Evolutionary conservation across 371 early-diverging fungal species (phyloP).

Genomic region (Mucor circinelloides): DNA sequence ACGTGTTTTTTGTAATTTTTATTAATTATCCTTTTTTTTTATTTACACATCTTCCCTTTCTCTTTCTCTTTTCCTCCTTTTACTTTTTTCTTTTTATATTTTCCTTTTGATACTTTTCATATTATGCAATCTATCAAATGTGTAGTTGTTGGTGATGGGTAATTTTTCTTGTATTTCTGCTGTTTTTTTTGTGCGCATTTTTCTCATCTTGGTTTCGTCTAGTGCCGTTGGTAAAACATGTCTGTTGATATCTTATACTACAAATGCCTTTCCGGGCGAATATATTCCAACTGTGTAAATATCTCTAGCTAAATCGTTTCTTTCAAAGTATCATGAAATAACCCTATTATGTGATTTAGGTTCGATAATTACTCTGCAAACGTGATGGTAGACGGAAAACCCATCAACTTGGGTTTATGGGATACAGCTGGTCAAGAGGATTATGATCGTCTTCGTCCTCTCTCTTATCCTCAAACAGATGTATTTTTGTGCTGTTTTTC

Average conservation of each 20-base stretch:
- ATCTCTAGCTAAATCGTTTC: not conserved
- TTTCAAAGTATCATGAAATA: not conserved
- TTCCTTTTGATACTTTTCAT: constrained; percentile 7
- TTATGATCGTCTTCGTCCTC: constrained; percentile 91
- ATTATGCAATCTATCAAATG: constrained; percentile 96
- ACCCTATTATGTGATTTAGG: constrained; percentile 34
- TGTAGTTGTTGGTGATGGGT: constrained; percentile 97
- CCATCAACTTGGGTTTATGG: constrained; percentile 94
- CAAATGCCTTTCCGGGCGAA: constrained; percentile 96
- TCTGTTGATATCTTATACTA: constrained; percentile 92
- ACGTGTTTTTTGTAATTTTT: constrained; percentile 2
- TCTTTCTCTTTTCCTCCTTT: constrained; percentile 5
- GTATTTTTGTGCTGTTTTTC: constrained; percentile 90
- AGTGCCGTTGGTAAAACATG: constrained; percentile 96
- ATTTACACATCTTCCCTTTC: not conserved
- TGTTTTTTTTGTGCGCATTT: not conserved
- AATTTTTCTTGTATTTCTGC: constrained; percentile 17
- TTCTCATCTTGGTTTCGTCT: constrained; percentile 1
- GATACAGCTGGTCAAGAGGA: constrained; percentile 99
- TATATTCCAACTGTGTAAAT: constrained; percentile 95
- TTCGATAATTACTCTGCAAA: constrained; percentile 96
- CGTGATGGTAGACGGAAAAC: constrained; percentile 91
- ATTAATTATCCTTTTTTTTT: constrained; percentile 3
- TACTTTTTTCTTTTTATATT: not conserved
- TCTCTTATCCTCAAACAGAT: constrained; percentile 93